Evolutionary conservation across 1,284 basidiomycete species (phyloP).

Genomic region (Papiliotrema fonsecae): DNA sequence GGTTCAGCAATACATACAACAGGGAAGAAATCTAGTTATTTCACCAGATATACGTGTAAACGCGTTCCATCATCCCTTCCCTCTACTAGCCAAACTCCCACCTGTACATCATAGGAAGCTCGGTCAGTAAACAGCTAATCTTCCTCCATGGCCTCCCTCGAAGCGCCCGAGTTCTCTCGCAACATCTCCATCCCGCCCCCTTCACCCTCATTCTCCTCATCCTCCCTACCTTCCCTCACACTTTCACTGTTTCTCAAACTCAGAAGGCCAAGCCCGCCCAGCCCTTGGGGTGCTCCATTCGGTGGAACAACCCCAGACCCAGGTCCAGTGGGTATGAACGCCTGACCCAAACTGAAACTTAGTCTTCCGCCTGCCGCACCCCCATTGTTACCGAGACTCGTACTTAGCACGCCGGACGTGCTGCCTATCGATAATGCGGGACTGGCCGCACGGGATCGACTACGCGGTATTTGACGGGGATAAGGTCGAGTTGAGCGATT

Average conservation of each 20-base stretch:
- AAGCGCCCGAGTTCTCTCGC: conserved; percentile 12
- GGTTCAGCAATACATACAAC: no score
- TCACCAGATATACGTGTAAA: no score
- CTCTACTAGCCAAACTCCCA: no score
- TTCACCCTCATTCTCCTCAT: conserved; percentile 4
- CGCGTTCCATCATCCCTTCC: no score
- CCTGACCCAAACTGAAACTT: conserved; percentile 16
- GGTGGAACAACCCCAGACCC: conserved; percentile 9
- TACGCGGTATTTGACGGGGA: conserved; percentile 29
- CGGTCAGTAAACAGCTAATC: no score
- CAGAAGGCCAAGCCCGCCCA: conserved; percentile 38
- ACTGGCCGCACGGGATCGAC: conserved; percentile 35
- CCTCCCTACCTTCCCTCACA: conserved; percentile 13
- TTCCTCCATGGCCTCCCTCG: conserved; percentile 21
- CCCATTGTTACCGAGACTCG: conserved; percentile 21
- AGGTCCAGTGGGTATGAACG: conserved; percentile 26
- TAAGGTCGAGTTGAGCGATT: conserved; percentile 23
- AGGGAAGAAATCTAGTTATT: no score
- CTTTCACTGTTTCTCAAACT: conserved; percentile 21
- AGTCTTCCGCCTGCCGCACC: conserved; percentile 5
- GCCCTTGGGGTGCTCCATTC: conserved; percentile 15
- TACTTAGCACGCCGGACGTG: conserved; percentile 26
- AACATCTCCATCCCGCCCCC: conserved; percentile 14
- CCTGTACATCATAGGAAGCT: no score
- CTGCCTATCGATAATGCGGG: conserved; percentile 42